Evolutionary conservation across 805 yeast species (phyloP).

Genomic region (Kluyveromyces siamensis): DNA sequence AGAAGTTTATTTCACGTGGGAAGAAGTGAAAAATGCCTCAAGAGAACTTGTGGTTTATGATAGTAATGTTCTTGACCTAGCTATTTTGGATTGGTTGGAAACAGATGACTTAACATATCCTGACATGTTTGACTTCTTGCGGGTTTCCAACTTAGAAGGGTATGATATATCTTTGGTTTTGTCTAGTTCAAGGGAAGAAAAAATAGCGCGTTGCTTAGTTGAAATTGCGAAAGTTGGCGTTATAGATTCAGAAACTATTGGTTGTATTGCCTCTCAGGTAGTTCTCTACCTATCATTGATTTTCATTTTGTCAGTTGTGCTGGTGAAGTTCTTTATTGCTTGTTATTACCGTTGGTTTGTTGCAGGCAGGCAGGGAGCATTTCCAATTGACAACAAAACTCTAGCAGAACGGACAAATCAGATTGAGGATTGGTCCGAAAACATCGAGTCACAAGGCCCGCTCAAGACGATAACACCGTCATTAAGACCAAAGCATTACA

Average conservation of each 20-base stretch:
- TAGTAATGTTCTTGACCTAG: conserved; percentile 81
- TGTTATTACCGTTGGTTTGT: conserved; percentile 83
- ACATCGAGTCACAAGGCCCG: conserved; percentile 42
- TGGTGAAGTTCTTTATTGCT: conserved; percentile 73
- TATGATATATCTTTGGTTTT: conserved; percentile 73
- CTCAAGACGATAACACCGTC: conserved; percentile 42
- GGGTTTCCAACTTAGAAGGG: conserved; percentile 52
- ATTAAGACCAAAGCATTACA: conserved; percentile 37
- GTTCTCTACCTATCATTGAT: conserved; percentile 75
- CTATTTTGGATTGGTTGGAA: conserved; percentile 67
- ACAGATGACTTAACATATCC: conserved; percentile 67
- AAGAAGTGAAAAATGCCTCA: conserved; percentile 57
- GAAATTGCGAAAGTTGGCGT: conserved; percentile 87
- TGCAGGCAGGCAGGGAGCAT: conserved; percentile 75
- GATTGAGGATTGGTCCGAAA: conserved; percentile 82
- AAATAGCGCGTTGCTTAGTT: conserved; percentile 69
- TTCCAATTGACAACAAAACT: conserved; percentile 44
- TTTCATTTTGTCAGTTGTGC: conserved; percentile 74
- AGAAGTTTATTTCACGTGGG: conserved; percentile 86
- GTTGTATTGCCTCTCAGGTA: conserved; percentile 85
- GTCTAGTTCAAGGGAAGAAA: conserved; percentile 54
- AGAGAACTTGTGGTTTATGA: conserved; percentile 81
- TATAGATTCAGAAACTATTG: conserved; percentile 81
- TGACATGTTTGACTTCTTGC: conserved; percentile 52
- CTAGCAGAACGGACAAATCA: conserved; percentile 56